Base-by-base conservation (phyloP, 129 eudicot species). In the Silybum marianum region DNA sequence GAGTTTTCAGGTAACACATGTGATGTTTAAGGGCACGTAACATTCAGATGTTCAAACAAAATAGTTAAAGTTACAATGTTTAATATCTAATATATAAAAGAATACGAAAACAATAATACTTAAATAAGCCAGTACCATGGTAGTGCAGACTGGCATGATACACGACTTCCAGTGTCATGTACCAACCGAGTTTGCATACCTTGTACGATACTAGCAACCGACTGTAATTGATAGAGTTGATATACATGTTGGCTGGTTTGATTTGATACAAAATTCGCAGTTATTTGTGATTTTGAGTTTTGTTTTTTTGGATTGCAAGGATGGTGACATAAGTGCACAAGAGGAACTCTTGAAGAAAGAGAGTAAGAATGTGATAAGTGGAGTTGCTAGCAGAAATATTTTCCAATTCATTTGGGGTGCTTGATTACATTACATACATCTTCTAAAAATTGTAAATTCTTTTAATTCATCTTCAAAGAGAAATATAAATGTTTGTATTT, bases 341-440 rank as follows among this genome's bases (percentile, higher is more conserved):
- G 99, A 93, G 82, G 97, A 95, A 84, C 87, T 95, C 79, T 92
- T 95, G 13, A 93, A 88, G 89, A 87, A 79, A 86, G 83, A 91
- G 84, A 91, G 93, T 76, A 87, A 91, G 75, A 80, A 84, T 72
- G 21, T 79, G 46, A 85, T 95, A 25, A 89, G 66, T 75, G 95
- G 90, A 84, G 86, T 82, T 30, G 99, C 98, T 14, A 95, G 99
- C 80, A 91, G 85, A 87, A 93, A 95, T 60, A 95, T 95, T 66
- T 95, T 89, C 80, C 95, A 87, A 25, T 88, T 93, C 21, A 80
- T 91, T 70, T 95, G 99, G 99, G 95, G 92, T 30, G 79, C 69
- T 48, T 92, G 87, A 89, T 46, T 38, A 58, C 78, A 68, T 73
- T 38, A 44, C 54, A 44, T 44, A 44, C 54, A 44, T 44, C 54